A percentile compares a stretch with the other conserved stretches of the same genome.
These are phyloP conservation scores for Gynostemma pentaphyllum DNA, from an alignment of 306 rosid genomes.

Conservation along the genomic window DNA sequence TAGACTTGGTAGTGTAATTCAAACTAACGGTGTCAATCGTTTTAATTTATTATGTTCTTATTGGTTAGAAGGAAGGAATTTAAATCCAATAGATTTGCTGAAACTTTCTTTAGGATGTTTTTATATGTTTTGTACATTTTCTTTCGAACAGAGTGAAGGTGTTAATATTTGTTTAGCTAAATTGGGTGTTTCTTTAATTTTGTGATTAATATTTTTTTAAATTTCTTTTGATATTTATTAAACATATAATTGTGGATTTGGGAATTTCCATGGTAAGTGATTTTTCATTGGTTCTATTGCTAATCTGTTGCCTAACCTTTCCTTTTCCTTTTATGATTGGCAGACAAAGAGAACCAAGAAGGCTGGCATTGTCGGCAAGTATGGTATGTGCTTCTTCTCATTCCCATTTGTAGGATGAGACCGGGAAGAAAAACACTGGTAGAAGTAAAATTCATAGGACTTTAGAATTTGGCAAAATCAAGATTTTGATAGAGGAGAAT, in stretches of 20 bases:
- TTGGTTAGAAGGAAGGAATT: background rate
- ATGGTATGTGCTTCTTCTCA: slow-evolving; percentile 40
- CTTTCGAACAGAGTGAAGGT: background rate
- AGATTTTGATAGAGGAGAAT: background rate
- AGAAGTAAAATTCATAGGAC: background rate
- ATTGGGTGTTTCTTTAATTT: background rate
- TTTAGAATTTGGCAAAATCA: background rate
- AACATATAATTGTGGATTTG: background rate
- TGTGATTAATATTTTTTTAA: background rate
- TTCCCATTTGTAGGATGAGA: background rate
- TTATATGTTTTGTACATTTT: background rate
- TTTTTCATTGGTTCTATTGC: background rate
- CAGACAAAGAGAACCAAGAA: slow-evolving; percentile 24
- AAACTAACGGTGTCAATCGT: background rate
- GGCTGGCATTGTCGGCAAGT: slow-evolving; percentile 51
- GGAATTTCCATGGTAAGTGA: background rate
- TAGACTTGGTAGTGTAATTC: background rate
- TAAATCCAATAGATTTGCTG: background rate
- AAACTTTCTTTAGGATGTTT: background rate
- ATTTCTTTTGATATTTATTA: background rate
- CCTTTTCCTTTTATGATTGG: background rate
- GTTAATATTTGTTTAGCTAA: background rate
- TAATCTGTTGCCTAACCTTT: no score
- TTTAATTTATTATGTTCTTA: background rate
- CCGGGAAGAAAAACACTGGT: background rate